Percentiles rank a stretch among this genome's conserved stretches.
Conservation (phyloP, 176 grass and related monocot species). For the Eragrostis nindensis region DNA sequence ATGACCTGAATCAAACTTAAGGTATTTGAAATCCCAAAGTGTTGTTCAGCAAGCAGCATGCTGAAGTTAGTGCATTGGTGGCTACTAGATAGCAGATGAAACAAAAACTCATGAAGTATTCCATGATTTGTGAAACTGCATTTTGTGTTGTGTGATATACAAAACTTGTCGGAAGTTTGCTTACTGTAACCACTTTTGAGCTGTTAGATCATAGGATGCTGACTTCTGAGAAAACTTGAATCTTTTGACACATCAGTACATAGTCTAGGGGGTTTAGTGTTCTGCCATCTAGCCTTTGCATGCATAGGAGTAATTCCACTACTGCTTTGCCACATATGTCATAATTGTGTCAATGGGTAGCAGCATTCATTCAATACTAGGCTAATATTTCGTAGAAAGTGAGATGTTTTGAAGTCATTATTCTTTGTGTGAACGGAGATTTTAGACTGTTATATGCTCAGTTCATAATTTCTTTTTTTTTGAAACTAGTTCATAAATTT, state of each 20-base stretch:
- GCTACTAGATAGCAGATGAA: too few relatives aligned
- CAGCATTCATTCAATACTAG: neutral
- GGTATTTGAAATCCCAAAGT: too few relatives aligned
- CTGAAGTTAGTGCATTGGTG: too few relatives aligned
- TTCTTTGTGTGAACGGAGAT: neutral
- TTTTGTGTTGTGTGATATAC: too few relatives aligned
- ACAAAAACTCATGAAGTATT: too few relatives aligned
- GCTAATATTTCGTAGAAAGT: neutral
- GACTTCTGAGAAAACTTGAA: neutral
- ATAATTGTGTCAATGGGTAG: neutral
- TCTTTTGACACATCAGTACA: neutral
- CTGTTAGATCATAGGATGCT: neutral
- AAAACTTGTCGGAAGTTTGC: neutral
- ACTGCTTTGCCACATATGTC: neutral
- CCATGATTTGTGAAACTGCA: too few relatives aligned
- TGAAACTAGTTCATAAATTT: too few relatives aligned
- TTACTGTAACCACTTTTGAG: neutral
- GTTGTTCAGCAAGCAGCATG: too few relatives aligned
- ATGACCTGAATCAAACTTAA: too few relatives aligned
- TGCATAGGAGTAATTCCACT: constrained; percentile 1
- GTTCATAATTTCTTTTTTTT: too few relatives aligned
- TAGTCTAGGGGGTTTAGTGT: neutral
- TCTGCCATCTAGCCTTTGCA: neutral
- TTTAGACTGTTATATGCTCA: neutral
- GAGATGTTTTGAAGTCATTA: neutral